Percentiles rank a stretch among this genome's conserved stretches.
Conservation (phyloP, 2,329 filamentous ascomycete species). For the Paraphoma sp. region DNA sequence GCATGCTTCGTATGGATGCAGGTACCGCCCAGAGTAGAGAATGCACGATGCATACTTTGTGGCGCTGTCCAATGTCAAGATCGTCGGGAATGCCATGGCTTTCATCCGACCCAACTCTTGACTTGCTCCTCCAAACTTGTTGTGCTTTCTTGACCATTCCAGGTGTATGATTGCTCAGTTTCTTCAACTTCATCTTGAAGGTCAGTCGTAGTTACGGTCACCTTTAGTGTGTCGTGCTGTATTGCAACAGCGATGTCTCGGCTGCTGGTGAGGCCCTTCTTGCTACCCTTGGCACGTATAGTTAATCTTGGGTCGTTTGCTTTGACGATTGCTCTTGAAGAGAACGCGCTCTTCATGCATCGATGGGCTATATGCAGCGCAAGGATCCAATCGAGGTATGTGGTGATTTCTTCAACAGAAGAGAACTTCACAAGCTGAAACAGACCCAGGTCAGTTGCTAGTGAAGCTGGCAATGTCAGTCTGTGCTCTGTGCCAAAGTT, state of each 20-base stretch:
- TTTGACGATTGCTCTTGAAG: slow-evolving; percentile 21
- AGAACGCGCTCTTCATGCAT: slow-evolving; percentile 33
- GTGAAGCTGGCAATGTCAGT: slow-evolving; percentile 37
- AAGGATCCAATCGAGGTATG: slow-evolving; percentile 43
- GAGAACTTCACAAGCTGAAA: slow-evolving; percentile 38
- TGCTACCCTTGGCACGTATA: slow-evolving; percentile 27
- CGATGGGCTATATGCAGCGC: slow-evolving; percentile 40
- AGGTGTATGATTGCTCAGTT: slow-evolving; percentile 25
- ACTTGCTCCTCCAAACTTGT: slow-evolving; percentile 29
- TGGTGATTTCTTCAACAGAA: slow-evolving; percentile 33
- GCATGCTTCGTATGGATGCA: slow-evolving; percentile 4
- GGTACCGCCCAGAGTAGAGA: neutral
- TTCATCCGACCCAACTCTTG: slow-evolving; percentile 30
- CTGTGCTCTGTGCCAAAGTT: slow-evolving; percentile 45
- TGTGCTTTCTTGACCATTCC: slow-evolving; percentile 25
- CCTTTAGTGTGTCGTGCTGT: slow-evolving; percentile 21
- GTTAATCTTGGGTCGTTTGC: slow-evolving; percentile 30
- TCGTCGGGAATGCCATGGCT: neutral
- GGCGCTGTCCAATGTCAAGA: neutral
- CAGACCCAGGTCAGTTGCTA: slow-evolving; percentile 35
- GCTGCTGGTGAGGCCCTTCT: slow-evolving; percentile 21
- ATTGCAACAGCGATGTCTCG: slow-evolving; percentile 31
- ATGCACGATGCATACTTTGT: neutral
- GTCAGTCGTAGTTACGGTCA: slow-evolving; percentile 11
- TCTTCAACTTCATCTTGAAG: slow-evolving; percentile 10